These are phyloP conservation scores for Monosporascus sp. DNA, from an alignment of 2,329 filamentous ascomycete genomes.

Conservation along the genomic window DNA sequence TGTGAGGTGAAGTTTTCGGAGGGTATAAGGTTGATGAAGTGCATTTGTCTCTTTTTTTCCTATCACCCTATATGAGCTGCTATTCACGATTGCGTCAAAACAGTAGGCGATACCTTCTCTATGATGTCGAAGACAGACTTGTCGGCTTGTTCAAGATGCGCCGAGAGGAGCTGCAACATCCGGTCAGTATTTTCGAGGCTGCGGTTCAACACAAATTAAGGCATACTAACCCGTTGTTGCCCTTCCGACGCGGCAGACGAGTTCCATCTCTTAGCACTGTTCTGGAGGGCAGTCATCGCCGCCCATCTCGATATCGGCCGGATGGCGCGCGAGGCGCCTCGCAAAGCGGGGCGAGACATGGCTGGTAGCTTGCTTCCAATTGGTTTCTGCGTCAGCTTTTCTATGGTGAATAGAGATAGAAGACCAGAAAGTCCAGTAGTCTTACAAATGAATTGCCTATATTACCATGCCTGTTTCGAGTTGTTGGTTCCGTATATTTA, in stretches of 20 bases:
- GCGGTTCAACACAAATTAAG: no score
- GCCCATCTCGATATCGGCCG: conserved; percentile 31
- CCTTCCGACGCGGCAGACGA: conserved; percentile 47
- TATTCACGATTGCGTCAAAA: neutral
- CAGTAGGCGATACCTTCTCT: conserved; percentile 61
- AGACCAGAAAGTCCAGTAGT: neutral
- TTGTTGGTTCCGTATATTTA: no score
- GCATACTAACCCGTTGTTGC: conserved; percentile 50
- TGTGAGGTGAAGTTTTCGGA: conserved; percentile 96
- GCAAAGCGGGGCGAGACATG: conserved; percentile 45
- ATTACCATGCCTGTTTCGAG: no score
- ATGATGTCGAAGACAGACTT: conserved; percentile 84
- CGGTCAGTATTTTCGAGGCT: conserved; percentile 5
- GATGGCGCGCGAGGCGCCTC: conserved; percentile 43
- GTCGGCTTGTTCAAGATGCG: conserved; percentile 77
- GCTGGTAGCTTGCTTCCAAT: neutral
- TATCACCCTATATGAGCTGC: conserved; percentile 31
- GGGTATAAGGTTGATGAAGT: conserved; percentile 96
- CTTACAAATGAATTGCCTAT: no score
- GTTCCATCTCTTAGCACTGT: conserved; percentile 30
- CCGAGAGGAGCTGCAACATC: conserved; percentile 62
- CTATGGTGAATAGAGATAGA: neutral
- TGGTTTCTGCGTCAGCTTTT: neutral
- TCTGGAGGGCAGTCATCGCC: conserved; percentile 13
- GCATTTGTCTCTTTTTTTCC: conserved; percentile 95